These are phyloP conservation scores for Iris pallida DNA, from an alignment of 116 monocot genomes.

Conservation along the genomic window DNA sequence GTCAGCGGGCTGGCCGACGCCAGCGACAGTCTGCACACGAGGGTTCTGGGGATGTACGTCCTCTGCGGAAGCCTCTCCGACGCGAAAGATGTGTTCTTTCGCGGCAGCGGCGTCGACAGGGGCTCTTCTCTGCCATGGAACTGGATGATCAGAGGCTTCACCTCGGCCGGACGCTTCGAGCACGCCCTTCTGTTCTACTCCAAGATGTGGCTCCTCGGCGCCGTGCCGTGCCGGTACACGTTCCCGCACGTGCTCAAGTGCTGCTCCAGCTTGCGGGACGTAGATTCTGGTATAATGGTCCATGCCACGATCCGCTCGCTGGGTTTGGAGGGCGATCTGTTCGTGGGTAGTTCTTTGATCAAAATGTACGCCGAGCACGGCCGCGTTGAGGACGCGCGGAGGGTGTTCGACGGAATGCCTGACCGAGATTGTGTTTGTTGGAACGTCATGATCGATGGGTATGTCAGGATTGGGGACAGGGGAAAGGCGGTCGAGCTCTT, in stretches of 20 bases:
- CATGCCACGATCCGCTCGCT: slow-evolving; percentile 39
- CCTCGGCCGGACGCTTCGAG: slow-evolving; percentile 39
- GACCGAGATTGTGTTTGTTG: slow-evolving; percentile 63
- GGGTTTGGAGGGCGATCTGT: slow-evolving; percentile 56
- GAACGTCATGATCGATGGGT: slow-evolving; percentile 89
- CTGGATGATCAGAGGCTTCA: slow-evolving; percentile 76
- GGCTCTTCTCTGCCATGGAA: slow-evolving; percentile 49
- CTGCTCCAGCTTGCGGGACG: slow-evolving; percentile 38
- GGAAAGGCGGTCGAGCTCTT: slow-evolving; percentile 45
- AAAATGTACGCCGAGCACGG: slow-evolving; percentile 56
- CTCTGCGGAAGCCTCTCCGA: slow-evolving; percentile 52
- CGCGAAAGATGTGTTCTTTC: slow-evolving; percentile 51
- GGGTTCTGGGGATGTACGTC: slow-evolving; percentile 63
- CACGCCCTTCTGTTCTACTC: slow-evolving; percentile 63
- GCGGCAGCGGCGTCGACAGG: slow-evolving; percentile 32
- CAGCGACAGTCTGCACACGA: slow-evolving; percentile 10
- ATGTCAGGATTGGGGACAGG: slow-evolving; percentile 37
- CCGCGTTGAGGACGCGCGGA: slow-evolving; percentile 36
- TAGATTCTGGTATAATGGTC: slow-evolving; percentile 42
- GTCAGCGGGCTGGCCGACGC: slow-evolving; percentile 22
- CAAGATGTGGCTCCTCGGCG: slow-evolving; percentile 58
- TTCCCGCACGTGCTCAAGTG: slow-evolving; percentile 68
- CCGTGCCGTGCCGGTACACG: slow-evolving; percentile 56
- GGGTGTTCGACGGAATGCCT: slow-evolving; percentile 72
- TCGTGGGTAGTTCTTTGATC: slow-evolving; percentile 73